Evolutionary conservation across 2,329 filamentous ascomycete genomes (phyloP).

Genomic region (Fusarium luffae): DNA sequence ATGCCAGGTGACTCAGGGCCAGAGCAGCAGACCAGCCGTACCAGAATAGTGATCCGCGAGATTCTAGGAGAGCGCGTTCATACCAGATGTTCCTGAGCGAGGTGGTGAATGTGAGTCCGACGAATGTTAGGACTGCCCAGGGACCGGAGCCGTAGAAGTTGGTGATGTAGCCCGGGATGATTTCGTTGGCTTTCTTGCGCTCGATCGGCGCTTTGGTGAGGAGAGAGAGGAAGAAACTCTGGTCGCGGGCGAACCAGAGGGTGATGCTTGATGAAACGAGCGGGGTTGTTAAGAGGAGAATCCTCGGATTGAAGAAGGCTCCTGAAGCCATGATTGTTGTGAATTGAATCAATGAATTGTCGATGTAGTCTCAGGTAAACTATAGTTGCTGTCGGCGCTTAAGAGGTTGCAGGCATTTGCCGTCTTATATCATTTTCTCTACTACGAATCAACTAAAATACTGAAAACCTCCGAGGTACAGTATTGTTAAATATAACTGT

Average conservation of each 20-base stretch:
- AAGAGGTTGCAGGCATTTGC: not conserved
- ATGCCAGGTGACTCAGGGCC: slow-evolving; percentile 49
- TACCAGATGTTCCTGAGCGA: slow-evolving; percentile 45
- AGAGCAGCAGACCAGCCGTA: slow-evolving; percentile 49
- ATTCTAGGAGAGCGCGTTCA: slow-evolving; percentile 38
- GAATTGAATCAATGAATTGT: not conserved
- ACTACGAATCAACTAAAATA: not conserved
- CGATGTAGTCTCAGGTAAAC: not conserved
- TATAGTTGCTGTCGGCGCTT: not conserved
- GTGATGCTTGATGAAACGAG: slow-evolving; percentile 60
- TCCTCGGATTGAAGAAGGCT: slow-evolving; percentile 52
- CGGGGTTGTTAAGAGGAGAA: slow-evolving; percentile 56
- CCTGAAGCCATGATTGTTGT: slow-evolving; percentile 51
- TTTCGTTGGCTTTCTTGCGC: slow-evolving; percentile 47
- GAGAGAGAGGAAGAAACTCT: slow-evolving; percentile 55
- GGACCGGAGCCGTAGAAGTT: slow-evolving; percentile 54
- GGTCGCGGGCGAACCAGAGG: slow-evolving; percentile 58
- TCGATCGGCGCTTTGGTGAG: slow-evolving; percentile 48
- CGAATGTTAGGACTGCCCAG: slow-evolving; percentile 48
- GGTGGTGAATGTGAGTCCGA: slow-evolving; percentile 50
- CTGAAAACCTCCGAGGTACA: slow-evolving; percentile 29
- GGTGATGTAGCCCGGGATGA: slow-evolving; percentile 58
- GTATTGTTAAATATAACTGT: not conserved
- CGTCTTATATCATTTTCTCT: slow-evolving; percentile 6
- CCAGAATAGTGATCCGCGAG: slow-evolving; percentile 46